phyloP scores from a whole-genome alignment of 116 monocot genomes.

The Phalaenopsis hybrid region DNA sequence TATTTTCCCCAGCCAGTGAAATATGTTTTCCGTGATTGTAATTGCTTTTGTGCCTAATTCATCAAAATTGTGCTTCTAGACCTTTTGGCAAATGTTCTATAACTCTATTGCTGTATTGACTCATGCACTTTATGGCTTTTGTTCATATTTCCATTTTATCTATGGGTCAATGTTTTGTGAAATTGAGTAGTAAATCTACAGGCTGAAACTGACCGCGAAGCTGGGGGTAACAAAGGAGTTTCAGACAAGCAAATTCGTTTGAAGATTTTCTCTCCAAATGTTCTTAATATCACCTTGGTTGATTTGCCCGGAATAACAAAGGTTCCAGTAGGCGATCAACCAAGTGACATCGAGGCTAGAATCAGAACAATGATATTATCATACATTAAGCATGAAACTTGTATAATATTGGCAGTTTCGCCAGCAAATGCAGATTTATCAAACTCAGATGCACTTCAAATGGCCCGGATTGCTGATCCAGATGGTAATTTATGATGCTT shows the following conservation, averaged over 20 bases:
- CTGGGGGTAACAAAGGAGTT: constrained; percentile 73
- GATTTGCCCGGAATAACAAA: constrained; percentile 88
- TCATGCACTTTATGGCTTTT: neutral
- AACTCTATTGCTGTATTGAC: neutral
- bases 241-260: constrained; percentile 81
- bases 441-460: constrained; percentile 86
- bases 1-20: neutral
- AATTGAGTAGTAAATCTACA: constrained; percentile 18
- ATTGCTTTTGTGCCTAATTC: neutral
- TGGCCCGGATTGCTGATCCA: constrained; percentile 79
- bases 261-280: constrained; percentile 83
- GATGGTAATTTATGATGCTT: constrained; percentile 41
- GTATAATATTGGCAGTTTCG: constrained; percentile 81
- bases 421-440: constrained; percentile 87
- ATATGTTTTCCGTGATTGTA: too few relatives aligned
- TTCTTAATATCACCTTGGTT: constrained; percentile 71
- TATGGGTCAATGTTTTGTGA: neutral
- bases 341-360: constrained; percentile 68
- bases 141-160: neutral
- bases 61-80: neutral
- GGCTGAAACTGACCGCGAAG: constrained; percentile 80
- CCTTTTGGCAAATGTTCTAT: neutral
- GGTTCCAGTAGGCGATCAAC: constrained; percentile 89
- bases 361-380: constrained; percentile 74
- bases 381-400: constrained; percentile 72